Conservation (phyloP, 75 land plant species). For the Selaginella tamariscina region DNA sequence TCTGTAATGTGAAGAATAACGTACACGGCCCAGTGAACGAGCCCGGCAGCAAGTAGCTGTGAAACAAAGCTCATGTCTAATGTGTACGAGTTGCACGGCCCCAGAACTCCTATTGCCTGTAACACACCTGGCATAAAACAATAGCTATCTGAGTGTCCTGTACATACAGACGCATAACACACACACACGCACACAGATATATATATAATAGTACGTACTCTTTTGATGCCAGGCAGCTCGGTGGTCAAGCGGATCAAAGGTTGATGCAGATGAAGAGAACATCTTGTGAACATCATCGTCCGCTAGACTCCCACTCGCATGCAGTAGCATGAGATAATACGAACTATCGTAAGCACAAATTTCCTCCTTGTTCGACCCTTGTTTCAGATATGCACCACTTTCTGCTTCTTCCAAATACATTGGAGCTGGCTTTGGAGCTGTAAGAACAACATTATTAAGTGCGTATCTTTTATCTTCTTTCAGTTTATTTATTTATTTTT, state of each 20-base stretch:
- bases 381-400: conserved; percentile 16
- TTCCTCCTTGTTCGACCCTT: too few relatives aligned
- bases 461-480: too few relatives aligned
- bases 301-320: conserved; percentile 41
- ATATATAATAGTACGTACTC: too few relatives aligned
- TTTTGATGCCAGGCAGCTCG: conserved; percentile 96
- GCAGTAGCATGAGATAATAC: conserved; percentile 90
- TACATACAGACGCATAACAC: too few relatives aligned
- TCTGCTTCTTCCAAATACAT: conserved; percentile 74
- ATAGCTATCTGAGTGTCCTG: too few relatives aligned
- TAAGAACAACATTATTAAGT: too few relatives aligned
- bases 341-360: conserved; percentile 40
- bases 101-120: conserved; percentile 65
- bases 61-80: conserved; percentile 81
- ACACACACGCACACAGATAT: too few relatives aligned
- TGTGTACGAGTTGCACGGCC: conserved; percentile 42
- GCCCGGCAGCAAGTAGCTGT: conserved; percentile 72
- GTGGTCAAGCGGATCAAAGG: conserved; percentile 82
- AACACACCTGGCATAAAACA: too few relatives aligned
- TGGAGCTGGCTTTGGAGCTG: conserved; percentile 82
- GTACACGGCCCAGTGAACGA: conserved; percentile 93
- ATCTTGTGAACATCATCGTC: conserved; percentile 38
- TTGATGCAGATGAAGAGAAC: conserved; percentile 77
- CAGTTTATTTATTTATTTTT: too few relatives aligned
- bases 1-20: conserved; percentile 76